Base-by-base conservation (phyloP, 2,329 filamentous ascomycete genomes). In the Arthrobotrys conoides region DNA sequence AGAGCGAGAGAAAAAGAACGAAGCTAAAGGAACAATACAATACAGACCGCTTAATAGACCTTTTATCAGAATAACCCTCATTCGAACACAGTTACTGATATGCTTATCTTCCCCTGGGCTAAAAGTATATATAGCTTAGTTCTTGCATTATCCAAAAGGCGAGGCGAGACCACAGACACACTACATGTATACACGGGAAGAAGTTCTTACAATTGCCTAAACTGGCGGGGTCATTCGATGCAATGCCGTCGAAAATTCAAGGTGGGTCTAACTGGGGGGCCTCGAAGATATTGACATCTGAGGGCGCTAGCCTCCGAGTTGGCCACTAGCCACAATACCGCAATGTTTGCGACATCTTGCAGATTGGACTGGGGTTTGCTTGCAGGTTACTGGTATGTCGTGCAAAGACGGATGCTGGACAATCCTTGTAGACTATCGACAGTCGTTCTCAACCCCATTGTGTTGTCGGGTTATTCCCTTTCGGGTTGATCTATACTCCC, bases 281-380 rank as follows among this genome's bases (percentile, higher is more conserved):
- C 55, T 57, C 55, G 41, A 70, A 61, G 59, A 30, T 46, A 41
- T 33, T 61, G 27, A 30, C 38, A 12, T 36, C 41, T 30, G 20
- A 41, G 38, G 48, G 6, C 20, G 12, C 48, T 51, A 51, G 48
- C 9, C 44, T 20, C n/a, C 16, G 20, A 46, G n/a, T 20, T n/a
- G 44, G 16, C 36, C 72, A 76, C 72, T 61, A 76, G 72, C 72
- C 72, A 76, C 72, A 59, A 71, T 48, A 70, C 68, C 72, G 66
- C 72, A 63, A 66, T 48, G 66, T 70, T 76, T 76, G 72, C 72
- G 72, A 70, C 72, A 76, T 76, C 57, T 65, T 76, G 72, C 65
- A 70, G 66, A 46, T 46, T 46, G 44, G 9, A 5, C 44, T 46
- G 18, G 48, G 22, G 48, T 22, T 51, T 24, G 44, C 44, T 46